These are phyloP conservation scores for Glycine latifolia DNA, from an alignment of 306 rosid genomes.

Conservation along the genomic window DNA sequence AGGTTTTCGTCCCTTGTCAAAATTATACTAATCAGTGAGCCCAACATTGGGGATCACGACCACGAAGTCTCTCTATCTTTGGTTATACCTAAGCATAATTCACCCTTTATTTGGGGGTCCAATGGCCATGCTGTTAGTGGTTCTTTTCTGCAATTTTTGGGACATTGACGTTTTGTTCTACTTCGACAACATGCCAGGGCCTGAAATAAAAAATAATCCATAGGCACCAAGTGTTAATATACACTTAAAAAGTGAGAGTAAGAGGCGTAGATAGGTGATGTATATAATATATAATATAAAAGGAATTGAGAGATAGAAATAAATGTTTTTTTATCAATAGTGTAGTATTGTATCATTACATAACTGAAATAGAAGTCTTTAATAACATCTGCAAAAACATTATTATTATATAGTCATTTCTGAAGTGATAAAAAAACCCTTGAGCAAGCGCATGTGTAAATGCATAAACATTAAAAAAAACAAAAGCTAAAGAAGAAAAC, in stretches of 20 bases:
- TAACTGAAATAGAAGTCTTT: neutral
- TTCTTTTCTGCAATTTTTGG: neutral
- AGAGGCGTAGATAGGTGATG: too few relatives aligned
- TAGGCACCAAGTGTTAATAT: too few relatives aligned
- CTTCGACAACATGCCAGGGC: neutral
- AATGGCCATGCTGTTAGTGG: neutral
- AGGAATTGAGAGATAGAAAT: too few relatives aligned
- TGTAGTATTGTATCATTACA: too few relatives aligned
- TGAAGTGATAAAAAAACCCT: slow-evolving; percentile 22
- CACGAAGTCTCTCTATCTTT: neutral
- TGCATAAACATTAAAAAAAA: neutral
- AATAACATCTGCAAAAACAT: slow-evolving; percentile 1
- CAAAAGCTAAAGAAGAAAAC: neutral
- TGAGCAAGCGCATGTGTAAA: slow-evolving; percentile 18
- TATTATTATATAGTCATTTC: neutral
- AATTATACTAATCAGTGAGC: neutral
- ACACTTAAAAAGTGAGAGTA: neutral
- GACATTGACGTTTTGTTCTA: slow-evolving; percentile 16
- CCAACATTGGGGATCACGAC: neutral
- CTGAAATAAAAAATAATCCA: neutral
- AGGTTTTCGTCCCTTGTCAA: neutral
- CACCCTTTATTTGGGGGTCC: neutral
- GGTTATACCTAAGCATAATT: neutral
- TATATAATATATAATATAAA: too few relatives aligned
- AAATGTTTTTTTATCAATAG: too few relatives aligned